A percentile compares a stretch with the other conserved stretches of the same genome.
phyloP scores from a whole-genome alignment of 371 early-diverging fungal genomes.

The Mortierella sp. region DNA sequence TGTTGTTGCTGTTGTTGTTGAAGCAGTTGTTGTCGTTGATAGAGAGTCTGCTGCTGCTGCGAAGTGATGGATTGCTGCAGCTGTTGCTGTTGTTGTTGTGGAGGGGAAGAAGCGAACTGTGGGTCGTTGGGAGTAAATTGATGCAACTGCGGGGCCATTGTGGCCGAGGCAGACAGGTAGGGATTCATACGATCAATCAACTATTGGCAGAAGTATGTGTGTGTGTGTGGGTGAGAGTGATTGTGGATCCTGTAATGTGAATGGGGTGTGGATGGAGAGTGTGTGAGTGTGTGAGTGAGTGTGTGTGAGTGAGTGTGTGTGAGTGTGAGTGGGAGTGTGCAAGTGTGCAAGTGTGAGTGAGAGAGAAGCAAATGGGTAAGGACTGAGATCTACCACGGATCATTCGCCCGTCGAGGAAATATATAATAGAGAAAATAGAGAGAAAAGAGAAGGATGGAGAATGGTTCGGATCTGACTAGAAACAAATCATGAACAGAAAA shows the following conservation, averaged over 20 bases:
- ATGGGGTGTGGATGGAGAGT: background rate
- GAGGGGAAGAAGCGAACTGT: slow-evolving; percentile 27
- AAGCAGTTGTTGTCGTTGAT: background rate
- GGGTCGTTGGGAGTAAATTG: slow-evolving; percentile 20
- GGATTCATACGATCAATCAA: slow-evolving; percentile 19
- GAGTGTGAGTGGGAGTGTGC: too few relatives aligned
- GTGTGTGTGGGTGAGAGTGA: background rate
- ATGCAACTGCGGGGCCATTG: slow-evolving; percentile 30
- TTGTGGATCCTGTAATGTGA: background rate
- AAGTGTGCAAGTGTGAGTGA: too few relatives aligned
- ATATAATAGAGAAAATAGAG: background rate
- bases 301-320: background rate
- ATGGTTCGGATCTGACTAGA: background rate
- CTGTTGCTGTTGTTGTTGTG: slow-evolving; percentile 31
- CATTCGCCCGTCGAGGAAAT: slow-evolving; percentile 18
- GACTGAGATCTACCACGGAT: slow-evolving; percentile 20
- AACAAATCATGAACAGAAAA: background rate
- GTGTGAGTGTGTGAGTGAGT: background rate
- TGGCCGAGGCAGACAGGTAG: slow-evolving; percentile 34
- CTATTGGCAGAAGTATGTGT: background rate
- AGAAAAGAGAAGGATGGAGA: slow-evolving; percentile 5
- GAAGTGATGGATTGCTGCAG: slow-evolving; percentile 15
- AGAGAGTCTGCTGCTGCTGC: slow-evolving; percentile 21
- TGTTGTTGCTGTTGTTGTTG: slow-evolving; percentile 28
- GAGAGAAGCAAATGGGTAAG: background rate